Evolutionary conservation across 352 stramenopile species (phyloP), one percentile per base, ranked within the genome.

Genomic region (Phytophthora pinifolia): DNA sequence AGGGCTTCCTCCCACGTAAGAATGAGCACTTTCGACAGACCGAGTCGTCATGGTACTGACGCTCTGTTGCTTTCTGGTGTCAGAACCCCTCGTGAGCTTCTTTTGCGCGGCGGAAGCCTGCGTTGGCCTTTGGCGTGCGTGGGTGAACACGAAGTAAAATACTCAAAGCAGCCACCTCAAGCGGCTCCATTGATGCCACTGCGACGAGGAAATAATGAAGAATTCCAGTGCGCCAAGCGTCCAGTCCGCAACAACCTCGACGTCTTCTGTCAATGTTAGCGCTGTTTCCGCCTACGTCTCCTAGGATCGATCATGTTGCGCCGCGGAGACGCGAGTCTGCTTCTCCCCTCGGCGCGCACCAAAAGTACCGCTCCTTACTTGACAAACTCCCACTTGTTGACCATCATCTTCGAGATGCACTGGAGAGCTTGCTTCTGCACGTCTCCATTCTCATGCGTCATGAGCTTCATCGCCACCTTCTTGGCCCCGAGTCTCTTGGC

Each of bases 381-480:
- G 67, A 96, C 84, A 68, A 97, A 98, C 67, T 98, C 96, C 96
- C 96, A 98, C 67, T 98, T 98, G 67, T 98, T 96, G 33, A 99
- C 94, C 92, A 99, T 98, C 74, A 99, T 98, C 86, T 99, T 99
- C 43, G 91, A 98, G 53, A 99, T 97, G 70, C 94, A 98, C 68
- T 98, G 92, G 29, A 99, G 79, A 15, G 96, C 96, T 74, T 99
- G 95, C 74, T 97, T 97, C 75, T 98, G 94, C n/a, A 99, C 86
- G 53, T 98, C 96, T 0, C 82, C 68, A 72, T 98, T 98, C 49
- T 74, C 92, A 72, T 98, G 92, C 60, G 97, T 97, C 81, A 99
- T 98, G 54, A 99, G 86, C 44, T 94, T 89, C 96, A 99, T 99
- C 34, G 96, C 89, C 43, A 96, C 77, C 62, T 98, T 97, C 77